These are phyloP conservation scores for Arbutus unedo DNA, from an alignment of 148 eudicot species.

Conservation along the genomic window DNA sequence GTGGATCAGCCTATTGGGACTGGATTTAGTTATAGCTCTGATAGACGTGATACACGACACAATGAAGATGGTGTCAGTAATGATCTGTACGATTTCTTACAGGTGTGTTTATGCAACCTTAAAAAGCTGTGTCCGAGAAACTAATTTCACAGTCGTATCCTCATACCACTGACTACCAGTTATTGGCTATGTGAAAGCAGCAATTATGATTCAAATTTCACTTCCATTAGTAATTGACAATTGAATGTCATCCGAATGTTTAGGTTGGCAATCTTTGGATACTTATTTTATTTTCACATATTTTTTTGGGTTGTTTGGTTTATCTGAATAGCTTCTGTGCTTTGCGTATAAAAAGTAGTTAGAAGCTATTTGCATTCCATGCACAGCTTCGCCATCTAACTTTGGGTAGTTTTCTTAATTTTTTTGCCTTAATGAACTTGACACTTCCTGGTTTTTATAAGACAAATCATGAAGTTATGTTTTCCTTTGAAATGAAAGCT, in stretches of 20 bases:
- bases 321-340: not conserved
- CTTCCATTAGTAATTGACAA: not conserved
- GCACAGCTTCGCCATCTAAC: not conserved
- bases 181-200: not conserved
- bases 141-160: not conserved
- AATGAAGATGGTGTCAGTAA: conserved; percentile 73
- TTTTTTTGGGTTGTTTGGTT: not conserved
- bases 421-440: not conserved
- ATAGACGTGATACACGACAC: conserved; percentile 65
- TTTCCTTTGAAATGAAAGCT: not conserved
- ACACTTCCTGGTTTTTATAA: not conserved
- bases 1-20: conserved; percentile 94
- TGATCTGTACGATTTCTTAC: conserved; percentile 81
- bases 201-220: not conserved
- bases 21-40: conserved; percentile 79
- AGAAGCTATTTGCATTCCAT: not conserved
- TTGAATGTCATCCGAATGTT: not conserved
- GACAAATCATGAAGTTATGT: not conserved
- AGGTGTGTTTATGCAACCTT: conserved; percentile 33
- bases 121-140: not conserved
- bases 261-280: not conserved
- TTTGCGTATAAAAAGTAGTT: not conserved
- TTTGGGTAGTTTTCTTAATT: not conserved
- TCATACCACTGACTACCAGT: not conserved
- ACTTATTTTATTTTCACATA: not conserved